These are phyloP conservation scores for Daldinia decipiens DNA, from an alignment of 495 filamentous ascomycete species.

Conservation along the genomic window DNA sequence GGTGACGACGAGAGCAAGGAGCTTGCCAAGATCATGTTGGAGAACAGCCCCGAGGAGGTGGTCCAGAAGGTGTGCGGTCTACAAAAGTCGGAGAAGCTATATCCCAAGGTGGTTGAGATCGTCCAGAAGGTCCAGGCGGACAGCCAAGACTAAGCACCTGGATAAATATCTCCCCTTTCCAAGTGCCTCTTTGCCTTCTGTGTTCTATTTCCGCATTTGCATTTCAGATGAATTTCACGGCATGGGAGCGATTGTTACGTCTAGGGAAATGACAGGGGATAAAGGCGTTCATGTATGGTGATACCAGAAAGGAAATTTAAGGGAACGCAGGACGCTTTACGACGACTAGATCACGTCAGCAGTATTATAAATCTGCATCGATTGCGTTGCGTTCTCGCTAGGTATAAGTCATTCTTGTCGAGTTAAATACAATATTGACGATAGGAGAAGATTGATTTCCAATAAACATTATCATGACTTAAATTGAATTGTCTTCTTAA, in stretches of 20 bases:
- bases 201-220: constrained; percentile 29
- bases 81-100: constrained; percentile 76
- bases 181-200: constrained; percentile 3
- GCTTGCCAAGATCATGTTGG: constrained; percentile 83
- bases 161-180: neutral
- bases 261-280: constrained; percentile 36
- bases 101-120: constrained; percentile 71
- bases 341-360: constrained; percentile 24
- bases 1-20: constrained; percentile 87
- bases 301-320: constrained; percentile 32
- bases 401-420: neutral
- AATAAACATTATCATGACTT: constrained; percentile 7
- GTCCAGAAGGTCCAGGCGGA: constrained; percentile 82
- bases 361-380: constrained; percentile 20
- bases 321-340: constrained; percentile 36
- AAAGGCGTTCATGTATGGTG: constrained; percentile 41
- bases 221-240: constrained; percentile 46
- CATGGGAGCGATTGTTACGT: constrained; percentile 41
- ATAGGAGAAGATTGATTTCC: constrained; percentile 11
- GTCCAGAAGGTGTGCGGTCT: constrained; percentile 79
- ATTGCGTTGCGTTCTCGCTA: constrained; percentile 32
- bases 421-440: neutral
- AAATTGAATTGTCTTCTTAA: neutral
- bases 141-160: constrained; percentile 47
- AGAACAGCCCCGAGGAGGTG: constrained; percentile 72